Evolutionary conservation across 352 stramenopile genomes (phyloP), one percentile per base, ranked within the genome.

Genomic region (Phytophthora sojae): DNA sequence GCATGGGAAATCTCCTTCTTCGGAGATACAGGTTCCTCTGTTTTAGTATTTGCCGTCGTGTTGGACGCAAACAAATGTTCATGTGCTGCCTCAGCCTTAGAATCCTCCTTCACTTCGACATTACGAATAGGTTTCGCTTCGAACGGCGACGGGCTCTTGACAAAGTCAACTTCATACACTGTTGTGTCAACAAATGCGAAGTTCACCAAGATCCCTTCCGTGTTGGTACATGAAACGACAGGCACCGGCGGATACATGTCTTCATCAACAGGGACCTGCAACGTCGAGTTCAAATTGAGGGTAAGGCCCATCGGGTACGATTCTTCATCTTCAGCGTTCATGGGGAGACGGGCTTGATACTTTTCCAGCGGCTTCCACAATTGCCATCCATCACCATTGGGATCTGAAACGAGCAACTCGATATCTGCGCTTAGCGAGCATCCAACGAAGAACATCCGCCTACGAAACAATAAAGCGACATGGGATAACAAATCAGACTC

Each of bases 391-490:
- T 75, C 79, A 17, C 52, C 66, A 2, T 92, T 83, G 4, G 82
- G 81, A 52, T 94, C 83, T 11, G 75, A 81, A 50, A 94, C 86
- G 3, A 94, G 73, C 14, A 94, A 74, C 67, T 94, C 86, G 23
- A 94, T 86, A 66, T 94, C 86, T n/a, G 86, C 81, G 59, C 86
- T 94, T 37, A 94, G 57, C 15, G 86, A 94, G 64, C 86, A 94
- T 11, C 77, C 83, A 63, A 94, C 76, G 54, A 94, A 94, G 58
- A 94, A 94, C 84, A 94, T 94, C 14, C 86, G 81, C 85, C 81
- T 89, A 37, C 15, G 54, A 29, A 54, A 56, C n/a, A 67, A 37
- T 12, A n/a, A 66, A 45, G 32, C 32, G 25, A 26, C 25, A 2
- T 4, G 25, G 25, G 25, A 26, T 26, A 26, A 26, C 25, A 26